Percentiles rank a stretch among this genome's conserved stretches.
Evolutionary conservation across 257 asterid species (phyloP).

Genomic region (Asclepias syriaca): DNA sequence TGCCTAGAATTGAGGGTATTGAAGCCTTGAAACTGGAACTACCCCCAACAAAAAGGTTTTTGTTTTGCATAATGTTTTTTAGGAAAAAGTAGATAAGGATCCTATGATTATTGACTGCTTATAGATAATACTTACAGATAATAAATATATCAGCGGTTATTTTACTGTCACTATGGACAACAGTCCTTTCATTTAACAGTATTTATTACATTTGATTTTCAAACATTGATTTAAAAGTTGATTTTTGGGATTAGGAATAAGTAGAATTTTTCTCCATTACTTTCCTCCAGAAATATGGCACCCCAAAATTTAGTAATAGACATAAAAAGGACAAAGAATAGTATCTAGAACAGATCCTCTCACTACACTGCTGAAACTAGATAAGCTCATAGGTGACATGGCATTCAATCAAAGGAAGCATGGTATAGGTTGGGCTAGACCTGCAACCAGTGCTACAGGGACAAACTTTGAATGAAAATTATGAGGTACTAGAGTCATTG

Average conservation of each 20-base stretch:
- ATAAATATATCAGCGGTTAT: not conserved
- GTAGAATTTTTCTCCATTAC: no score
- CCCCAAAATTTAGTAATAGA: not conserved
- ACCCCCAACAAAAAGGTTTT: not conserved
- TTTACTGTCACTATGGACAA: not conserved
- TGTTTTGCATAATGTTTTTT: not conserved
- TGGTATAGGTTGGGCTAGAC: not conserved
- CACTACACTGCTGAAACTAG: not conserved
- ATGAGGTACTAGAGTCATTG: no score
- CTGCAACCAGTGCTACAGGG: not conserved
- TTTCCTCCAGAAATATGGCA: no score
- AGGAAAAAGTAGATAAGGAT: not conserved
- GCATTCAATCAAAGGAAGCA: not conserved
- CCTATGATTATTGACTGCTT: not conserved
- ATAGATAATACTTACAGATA: not conserved
- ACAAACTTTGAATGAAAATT: not conserved
- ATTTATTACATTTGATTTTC: not conserved
- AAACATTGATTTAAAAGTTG: no score
- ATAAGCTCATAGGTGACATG: not conserved
- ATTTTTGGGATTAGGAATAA: no score
- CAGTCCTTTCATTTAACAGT: not conserved
- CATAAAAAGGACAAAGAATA: not conserved
- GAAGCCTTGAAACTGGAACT: not conserved
- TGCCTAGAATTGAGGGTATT: not conserved
- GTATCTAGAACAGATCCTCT: not conserved